These are phyloP conservation scores for Takashimella tepidaria DNA, from an alignment of 1,284 basidiomycete species.

Conservation along the genomic window DNA sequence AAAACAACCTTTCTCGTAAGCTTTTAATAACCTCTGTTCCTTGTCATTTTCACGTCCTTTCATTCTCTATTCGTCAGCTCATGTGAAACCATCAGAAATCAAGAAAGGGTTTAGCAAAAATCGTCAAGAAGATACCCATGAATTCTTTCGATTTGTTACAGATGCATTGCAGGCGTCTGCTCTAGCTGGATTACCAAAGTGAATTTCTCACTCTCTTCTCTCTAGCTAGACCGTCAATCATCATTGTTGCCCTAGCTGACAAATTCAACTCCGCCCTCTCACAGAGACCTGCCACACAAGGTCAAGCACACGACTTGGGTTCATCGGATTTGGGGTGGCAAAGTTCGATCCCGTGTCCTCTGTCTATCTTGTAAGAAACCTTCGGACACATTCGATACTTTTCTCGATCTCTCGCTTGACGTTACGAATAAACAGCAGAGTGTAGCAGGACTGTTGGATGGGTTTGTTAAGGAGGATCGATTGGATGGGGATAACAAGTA, in stretches of 20 bases:
- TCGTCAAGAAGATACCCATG: constrained; percentile 97
- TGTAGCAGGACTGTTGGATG: constrained; percentile 70
- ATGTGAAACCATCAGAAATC: constrained; percentile 57
- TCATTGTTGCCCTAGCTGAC: constrained; percentile 6
- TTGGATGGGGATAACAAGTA: constrained; percentile 93
- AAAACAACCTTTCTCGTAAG: constrained; percentile 64
- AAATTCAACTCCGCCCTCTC: too few species aligned
- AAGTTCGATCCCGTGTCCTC: constrained; percentile 85
- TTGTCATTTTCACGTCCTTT: neutral
- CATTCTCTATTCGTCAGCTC: neutral
- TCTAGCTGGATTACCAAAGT: constrained; percentile 67
- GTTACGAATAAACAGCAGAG: constrained; percentile 57
- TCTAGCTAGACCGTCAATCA: constrained; percentile 1
- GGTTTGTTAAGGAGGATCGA: constrained; percentile 76
- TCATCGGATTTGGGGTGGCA: constrained; percentile 89
- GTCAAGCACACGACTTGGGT: constrained; percentile 89
- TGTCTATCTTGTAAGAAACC: constrained; percentile 78
- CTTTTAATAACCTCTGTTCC: too few species aligned
- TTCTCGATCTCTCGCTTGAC: constrained; percentile 89
- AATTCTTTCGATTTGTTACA: constrained; percentile 91
- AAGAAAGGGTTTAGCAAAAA: constrained; percentile 85
- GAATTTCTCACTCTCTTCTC: constrained; percentile 12
- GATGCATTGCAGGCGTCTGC: constrained; percentile 86
- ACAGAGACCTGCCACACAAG: constrained; percentile 70
- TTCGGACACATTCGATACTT: constrained; percentile 94